These are phyloP conservation scores for Penicillium lividum DNA, from an alignment of 495 filamentous ascomycete species.

Conservation along the genomic window DNA sequence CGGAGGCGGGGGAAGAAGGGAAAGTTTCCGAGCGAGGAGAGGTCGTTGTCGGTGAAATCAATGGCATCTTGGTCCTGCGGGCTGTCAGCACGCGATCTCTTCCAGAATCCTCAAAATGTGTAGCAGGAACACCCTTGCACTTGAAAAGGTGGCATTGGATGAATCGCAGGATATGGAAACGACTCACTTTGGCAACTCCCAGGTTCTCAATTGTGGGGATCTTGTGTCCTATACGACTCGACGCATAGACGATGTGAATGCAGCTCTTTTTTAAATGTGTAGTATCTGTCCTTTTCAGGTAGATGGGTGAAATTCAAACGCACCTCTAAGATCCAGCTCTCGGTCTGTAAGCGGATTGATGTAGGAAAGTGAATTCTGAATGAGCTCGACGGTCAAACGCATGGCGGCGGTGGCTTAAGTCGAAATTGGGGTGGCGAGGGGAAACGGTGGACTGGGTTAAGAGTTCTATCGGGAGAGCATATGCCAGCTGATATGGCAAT, in stretches of 20 bases:
- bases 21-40: constrained; percentile 85
- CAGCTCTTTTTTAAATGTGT: constrained; percentile 73
- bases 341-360: constrained; percentile 97
- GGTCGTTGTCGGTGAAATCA: constrained; percentile 98
- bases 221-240: constrained; percentile 81
- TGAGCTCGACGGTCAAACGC: constrained; percentile 94
- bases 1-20: constrained; percentile 85
- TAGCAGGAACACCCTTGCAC: background rate
- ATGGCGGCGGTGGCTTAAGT: constrained; percentile 51
- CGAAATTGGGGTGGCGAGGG: background rate
- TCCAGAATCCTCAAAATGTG: background rate
- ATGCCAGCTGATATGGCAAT: background rate
- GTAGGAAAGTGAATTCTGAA: constrained; percentile 89
- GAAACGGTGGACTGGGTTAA: background rate
- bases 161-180: constrained; percentile 4
- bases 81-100: background rate
- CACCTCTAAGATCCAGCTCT: constrained; percentile 99
- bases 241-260: constrained; percentile 73
- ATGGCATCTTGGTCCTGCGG: constrained; percentile 82
- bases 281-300: constrained; percentile 96
- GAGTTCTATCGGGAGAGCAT: constrained; percentile 7
- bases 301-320: constrained; percentile 50
- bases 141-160: constrained; percentile 1
- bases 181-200: constrained; percentile 82
- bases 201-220: constrained; percentile 98